Evolutionary conservation across 768 basidiomycete species (phyloP).

Genomic region (Psilocybe azurescens): DNA sequence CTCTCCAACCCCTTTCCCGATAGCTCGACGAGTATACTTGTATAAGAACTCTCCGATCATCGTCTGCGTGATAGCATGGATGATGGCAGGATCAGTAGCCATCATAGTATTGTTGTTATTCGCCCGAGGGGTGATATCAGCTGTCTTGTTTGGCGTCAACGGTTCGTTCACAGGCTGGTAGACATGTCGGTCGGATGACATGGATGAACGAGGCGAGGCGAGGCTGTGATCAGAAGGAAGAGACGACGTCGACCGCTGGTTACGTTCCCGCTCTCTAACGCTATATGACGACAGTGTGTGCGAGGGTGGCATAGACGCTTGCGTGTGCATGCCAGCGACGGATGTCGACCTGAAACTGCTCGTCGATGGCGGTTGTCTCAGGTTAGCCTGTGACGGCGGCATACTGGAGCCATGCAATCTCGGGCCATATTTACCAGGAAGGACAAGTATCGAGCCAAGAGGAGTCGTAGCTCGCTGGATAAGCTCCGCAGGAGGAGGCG

Average conservation of each 20-base stretch:
- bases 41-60: conserved; percentile 99
- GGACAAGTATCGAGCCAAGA: conserved; percentile 65
- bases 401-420: conserved; percentile 78
- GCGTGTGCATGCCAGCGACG: conserved; percentile 40
- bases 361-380: conserved; percentile 78
- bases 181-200: conserved; percentile 76
- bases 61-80: conserved; percentile 98
- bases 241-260: conserved; percentile 71
- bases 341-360: conserved; percentile 83
- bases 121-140: conserved; percentile 46
- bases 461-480: conserved; percentile 92
- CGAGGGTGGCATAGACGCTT: conserved; percentile 49
- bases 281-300: conserved; percentile 53
- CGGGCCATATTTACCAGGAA: conserved; percentile 53
- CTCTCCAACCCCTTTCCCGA: conserved; percentile 92
- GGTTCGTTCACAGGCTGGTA: conserved; percentile 39
- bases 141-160: conserved; percentile 51
- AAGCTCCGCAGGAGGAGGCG: conserved; percentile 92
- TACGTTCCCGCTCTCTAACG: conserved; percentile 56
- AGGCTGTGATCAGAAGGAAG: conserved; percentile 70
- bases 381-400: conserved; percentile 68
- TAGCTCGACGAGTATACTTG: conserved; percentile 91
- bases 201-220: conserved; percentile 78
- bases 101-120: conserved; percentile 35
- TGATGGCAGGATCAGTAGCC: conserved; percentile 86